Percentiles rank a stretch among this genome's conserved stretches.
phyloP scores from a whole-genome alignment of 768 basidiomycete genomes.

The Tylopilus balloui region DNA sequence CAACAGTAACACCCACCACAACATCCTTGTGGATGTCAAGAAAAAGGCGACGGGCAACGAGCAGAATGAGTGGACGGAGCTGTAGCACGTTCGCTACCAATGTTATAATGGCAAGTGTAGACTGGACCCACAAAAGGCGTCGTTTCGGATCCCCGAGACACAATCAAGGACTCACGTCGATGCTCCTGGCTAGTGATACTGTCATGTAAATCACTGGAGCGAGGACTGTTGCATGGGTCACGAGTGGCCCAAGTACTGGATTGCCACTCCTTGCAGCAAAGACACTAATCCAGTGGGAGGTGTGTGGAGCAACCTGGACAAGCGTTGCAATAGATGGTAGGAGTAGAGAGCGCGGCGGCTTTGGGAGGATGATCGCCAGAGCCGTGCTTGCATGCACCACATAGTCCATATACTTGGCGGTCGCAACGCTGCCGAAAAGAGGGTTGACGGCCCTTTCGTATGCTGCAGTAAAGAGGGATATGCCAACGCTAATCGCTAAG shows the following conservation, averaged over 20 bases:
- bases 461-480: slow-evolving; percentile 57
- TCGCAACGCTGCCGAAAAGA: slow-evolving; percentile 60
- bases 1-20: slow-evolving; percentile 15
- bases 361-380: slow-evolving; percentile 31
- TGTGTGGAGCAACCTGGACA: slow-evolving; percentile 49
- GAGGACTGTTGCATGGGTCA: slow-evolving; percentile 54
- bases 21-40: slow-evolving; percentile 19
- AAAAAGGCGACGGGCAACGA: slow-evolving; percentile 13
- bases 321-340: slow-evolving; percentile 36
- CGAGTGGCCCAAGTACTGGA: slow-evolving; percentile 52
- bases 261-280: slow-evolving; percentile 51
- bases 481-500: slow-evolving; percentile 25
- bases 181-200: slow-evolving; percentile 40
- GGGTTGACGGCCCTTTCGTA: slow-evolving; percentile 66
- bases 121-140: slow-evolving; percentile 8
- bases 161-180: slow-evolving; percentile 34
- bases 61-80: slow-evolving; percentile 19
- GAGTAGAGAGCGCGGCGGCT: slow-evolving; percentile 23
- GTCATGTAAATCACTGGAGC: slow-evolving; percentile 53
- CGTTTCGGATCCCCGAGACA: neutral
- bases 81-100: slow-evolving; percentile 28
- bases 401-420: slow-evolving; percentile 44
- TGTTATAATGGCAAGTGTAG: slow-evolving; percentile 20
- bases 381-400: slow-evolving; percentile 36
- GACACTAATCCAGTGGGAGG: slow-evolving; percentile 64